Conservation (phyloP, 73 alveolate species). For the Breviolum minutum region DNA sequence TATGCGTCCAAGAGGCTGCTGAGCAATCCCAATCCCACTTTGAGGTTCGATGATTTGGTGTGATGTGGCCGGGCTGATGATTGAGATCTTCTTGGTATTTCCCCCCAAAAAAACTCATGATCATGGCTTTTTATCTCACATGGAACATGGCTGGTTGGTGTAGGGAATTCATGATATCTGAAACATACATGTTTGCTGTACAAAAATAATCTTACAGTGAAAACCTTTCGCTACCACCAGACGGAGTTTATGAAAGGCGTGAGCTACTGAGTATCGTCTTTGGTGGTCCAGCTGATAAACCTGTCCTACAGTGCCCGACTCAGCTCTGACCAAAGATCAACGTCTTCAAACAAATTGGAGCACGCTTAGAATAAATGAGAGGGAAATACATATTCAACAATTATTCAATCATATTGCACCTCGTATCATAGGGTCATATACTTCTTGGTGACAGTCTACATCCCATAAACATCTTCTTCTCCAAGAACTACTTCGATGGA, state of each 20-base stretch:
- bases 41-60: slow-evolving; percentile 11
- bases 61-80: not conserved
- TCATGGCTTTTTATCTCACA: not conserved
- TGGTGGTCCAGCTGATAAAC: slow-evolving; percentile 34
- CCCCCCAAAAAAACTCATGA: not conserved
- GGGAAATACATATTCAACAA: too few relatives aligned
- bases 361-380: too few relatives aligned
- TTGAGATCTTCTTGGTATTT: not conserved
- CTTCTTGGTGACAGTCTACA: too few relatives aligned
- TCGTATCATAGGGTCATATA: too few relatives aligned
- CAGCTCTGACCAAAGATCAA: not conserved
- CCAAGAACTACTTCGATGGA: not conserved
- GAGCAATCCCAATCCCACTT: slow-evolving; percentile 86
- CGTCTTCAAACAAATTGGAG: not conserved
- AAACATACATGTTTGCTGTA: not conserved
- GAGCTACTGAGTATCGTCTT: slow-evolving; percentile 84
- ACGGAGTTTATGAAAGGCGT: slow-evolving; percentile 13
- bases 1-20: slow-evolving; percentile 93
- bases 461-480: not conserved
- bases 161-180: too few relatives aligned
- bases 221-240: too few relatives aligned
- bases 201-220: not conserved
- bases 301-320: slow-evolving; percentile 36
- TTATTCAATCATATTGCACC: too few relatives aligned
- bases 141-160: too few relatives aligned